Evolutionary conservation across 257 asterid species (phyloP).

Genomic region (Solanum acaule): DNA sequence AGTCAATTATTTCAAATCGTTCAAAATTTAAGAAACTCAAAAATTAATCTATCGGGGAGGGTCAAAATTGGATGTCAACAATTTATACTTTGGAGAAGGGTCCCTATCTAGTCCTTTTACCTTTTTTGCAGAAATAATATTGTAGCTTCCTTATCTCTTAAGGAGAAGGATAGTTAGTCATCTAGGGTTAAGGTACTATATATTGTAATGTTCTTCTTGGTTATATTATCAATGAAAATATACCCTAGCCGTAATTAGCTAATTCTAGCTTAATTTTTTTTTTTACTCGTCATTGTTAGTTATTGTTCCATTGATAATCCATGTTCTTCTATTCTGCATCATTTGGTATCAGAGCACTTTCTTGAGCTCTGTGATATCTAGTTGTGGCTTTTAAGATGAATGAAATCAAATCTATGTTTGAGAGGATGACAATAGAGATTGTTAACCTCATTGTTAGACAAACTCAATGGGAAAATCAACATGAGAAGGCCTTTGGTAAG

Average conservation of each 20-base stretch:
- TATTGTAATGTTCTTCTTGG: neutral
- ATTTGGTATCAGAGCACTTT: neutral
- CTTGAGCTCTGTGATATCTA: neutral
- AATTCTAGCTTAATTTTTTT: too few species aligned
- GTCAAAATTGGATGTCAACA: too few species aligned
- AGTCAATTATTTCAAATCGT: too few species aligned
- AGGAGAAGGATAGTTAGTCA: neutral
- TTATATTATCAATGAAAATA: neutral
- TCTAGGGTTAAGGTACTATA: neutral
- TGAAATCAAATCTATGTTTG: neutral
- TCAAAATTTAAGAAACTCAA: too few species aligned
- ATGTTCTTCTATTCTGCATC: fast-evolving
- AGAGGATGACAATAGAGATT: neutral
- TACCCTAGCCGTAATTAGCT: too few species aligned
- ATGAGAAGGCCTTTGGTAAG: too few species aligned
- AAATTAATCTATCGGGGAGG: too few species aligned
- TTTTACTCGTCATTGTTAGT: too few species aligned
- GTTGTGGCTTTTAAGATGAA: neutral
- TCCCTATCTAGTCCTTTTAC: neutral
- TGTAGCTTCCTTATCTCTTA: too few species aligned
- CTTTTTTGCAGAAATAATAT: neutral
- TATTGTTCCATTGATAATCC: neutral
- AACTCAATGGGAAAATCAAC: too few species aligned
- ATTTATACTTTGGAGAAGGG: neutral
- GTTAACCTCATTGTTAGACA: neutral